Evolutionary conservation across 2,329 filamentous ascomycete species (phyloP).

Genomic region (Geosmithia putterillii): DNA sequence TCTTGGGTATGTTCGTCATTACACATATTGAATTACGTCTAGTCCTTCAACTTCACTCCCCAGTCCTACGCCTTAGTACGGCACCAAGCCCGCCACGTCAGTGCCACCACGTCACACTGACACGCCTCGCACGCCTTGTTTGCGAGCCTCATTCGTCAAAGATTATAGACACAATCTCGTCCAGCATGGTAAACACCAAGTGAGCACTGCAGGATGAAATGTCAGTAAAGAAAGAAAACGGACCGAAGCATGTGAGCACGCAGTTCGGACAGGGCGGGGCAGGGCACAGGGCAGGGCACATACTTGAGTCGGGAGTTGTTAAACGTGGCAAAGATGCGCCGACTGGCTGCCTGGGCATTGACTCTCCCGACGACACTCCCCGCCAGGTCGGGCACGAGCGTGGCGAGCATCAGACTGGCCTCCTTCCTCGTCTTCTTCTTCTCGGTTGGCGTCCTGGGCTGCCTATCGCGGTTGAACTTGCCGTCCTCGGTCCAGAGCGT

Average conservation of each 20-base stretch:
- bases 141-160: conserved; percentile 38
- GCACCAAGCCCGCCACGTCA: no score
- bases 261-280: not conserved
- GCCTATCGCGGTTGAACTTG: conserved; percentile 32
- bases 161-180: conserved; percentile 55
- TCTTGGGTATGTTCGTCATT: no score
- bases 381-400: conserved; percentile 79
- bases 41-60: no score
- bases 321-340: conserved; percentile 78
- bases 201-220: conserved; percentile 38
- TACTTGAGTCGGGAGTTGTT: conserved; percentile 88
- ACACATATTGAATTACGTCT: no score
- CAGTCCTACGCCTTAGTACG: no score
- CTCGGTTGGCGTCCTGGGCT: conserved; percentile 54
- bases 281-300: conserved; percentile 32
- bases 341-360: conserved; percentile 83
- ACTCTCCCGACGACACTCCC: conserved; percentile 85
- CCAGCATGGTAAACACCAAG: conserved; percentile 57
- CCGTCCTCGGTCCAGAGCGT: conserved; percentile 71
- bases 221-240: conserved; percentile 2
- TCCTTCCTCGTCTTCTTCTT: conserved; percentile 74
- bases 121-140: no score
- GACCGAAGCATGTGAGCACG: not conserved
- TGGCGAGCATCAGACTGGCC: conserved; percentile 79
- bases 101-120: no score